Evolutionary conservation across 495 filamentous ascomycete genomes (phyloP).

Genomic region (Aspergillus incahuasiensis): DNA sequence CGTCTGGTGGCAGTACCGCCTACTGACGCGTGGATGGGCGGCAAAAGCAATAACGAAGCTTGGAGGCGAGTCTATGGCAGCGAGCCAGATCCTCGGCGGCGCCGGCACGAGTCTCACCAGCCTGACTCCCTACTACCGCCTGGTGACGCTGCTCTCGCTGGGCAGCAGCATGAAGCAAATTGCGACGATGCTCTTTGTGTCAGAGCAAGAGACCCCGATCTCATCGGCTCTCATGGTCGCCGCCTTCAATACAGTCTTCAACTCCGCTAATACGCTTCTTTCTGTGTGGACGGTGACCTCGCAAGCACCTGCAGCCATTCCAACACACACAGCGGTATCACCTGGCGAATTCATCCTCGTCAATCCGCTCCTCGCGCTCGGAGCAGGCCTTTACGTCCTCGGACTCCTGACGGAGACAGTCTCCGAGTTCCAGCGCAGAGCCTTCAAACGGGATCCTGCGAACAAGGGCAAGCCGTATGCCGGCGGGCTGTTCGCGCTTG

Average conservation of each 20-base stretch:
- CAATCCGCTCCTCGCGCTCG: too few species aligned
- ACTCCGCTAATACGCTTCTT: conserved; percentile 43
- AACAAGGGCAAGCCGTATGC: conserved; percentile 53
- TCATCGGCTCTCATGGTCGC: conserved; percentile 24
- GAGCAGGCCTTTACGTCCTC: too few species aligned
- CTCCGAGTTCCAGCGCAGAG: background rate
- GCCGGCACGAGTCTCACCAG: background rate
- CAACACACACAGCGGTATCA: conserved; percentile 32
- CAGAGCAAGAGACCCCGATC: conserved; percentile 37
- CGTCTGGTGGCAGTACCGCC: conserved; percentile 51
- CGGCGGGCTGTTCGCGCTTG: conserved; percentile 47
- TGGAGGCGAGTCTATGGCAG: too few species aligned
- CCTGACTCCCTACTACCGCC: conserved; percentile 54
- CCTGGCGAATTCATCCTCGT: too few species aligned
- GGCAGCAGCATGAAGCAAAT: conserved; percentile 49
- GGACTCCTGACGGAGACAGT: too few species aligned
- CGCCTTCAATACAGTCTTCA: conserved; percentile 44
- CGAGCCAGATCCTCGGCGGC: conserved; percentile 16
- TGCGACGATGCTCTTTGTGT: conserved; percentile 36
- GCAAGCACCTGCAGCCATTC: conserved; percentile 25
- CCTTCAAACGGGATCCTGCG: conserved; percentile 47
- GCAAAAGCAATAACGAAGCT: conserved; percentile 12
- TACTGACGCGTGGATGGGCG: conserved; percentile 33
- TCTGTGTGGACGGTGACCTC: conserved; percentile 38
- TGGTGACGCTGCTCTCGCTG: conserved; percentile 51